Conservation (phyloP, 2,329 filamentous ascomycete genomes). For the Pseudogymnoascus sp. region DNA sequence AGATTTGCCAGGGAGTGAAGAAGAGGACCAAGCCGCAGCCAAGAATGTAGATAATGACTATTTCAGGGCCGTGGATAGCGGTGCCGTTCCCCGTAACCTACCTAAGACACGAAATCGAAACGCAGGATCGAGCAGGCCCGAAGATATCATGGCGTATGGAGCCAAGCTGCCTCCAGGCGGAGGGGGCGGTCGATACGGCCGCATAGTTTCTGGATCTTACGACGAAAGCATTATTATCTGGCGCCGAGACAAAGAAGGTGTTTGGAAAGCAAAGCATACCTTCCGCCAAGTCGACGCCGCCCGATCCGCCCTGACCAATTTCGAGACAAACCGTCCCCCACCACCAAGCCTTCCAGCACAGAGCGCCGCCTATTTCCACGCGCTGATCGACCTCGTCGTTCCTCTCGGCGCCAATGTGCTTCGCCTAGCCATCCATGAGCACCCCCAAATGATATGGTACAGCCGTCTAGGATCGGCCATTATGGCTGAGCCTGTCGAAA, state of each 20-base stretch:
- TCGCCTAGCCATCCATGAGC: slow-evolving; percentile 21
- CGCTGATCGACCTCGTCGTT: slow-evolving; percentile 45
- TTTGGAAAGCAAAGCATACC: slow-evolving; percentile 71
- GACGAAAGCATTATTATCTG: slow-evolving; percentile 95
- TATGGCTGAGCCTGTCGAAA: slow-evolving; percentile 35
- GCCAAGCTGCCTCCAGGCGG: slow-evolving; percentile 86
- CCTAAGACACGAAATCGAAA: slow-evolving; percentile 26
- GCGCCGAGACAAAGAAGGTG: slow-evolving; percentile 75
- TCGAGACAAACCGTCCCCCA: slow-evolving; percentile 12
- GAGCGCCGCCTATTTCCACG: slow-evolving; percentile 34
- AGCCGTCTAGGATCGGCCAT: slow-evolving; percentile 42
- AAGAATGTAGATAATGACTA: slow-evolving; percentile 65
- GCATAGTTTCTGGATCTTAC: slow-evolving; percentile 96
- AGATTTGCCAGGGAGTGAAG: slow-evolving; percentile 70
- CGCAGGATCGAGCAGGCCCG: slow-evolving; percentile 64
- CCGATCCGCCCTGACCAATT: slow-evolving; percentile 33
- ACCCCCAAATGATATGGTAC: slow-evolving; percentile 27
- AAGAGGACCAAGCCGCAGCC: slow-evolving; percentile 66
- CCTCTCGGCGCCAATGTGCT: slow-evolving; percentile 39
- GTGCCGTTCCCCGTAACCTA: slow-evolving; percentile 29
- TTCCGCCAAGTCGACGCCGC: slow-evolving; percentile 67
- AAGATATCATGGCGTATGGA: slow-evolving; percentile 70
- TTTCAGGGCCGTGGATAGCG: slow-evolving; percentile 49
- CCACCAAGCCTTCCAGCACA: slow-evolving; percentile 26
- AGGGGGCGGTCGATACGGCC: slow-evolving; percentile 77